Conservation (phyloP, 768 basidiomycete species). For the Serendipita sp. region DNA sequence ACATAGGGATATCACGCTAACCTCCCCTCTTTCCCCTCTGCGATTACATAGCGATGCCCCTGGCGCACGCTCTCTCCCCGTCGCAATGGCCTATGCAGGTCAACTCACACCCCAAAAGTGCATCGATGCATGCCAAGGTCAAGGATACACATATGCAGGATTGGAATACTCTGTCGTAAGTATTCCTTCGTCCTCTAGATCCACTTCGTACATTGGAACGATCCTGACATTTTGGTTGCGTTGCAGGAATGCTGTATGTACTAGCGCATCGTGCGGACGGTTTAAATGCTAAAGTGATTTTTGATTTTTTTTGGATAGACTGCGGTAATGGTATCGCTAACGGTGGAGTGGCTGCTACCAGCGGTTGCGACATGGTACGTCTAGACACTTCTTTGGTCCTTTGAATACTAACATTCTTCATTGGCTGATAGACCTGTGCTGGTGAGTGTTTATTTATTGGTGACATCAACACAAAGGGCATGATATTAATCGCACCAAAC, state of each 20-base stretch:
- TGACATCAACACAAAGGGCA: neutral
- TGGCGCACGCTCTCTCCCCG: conserved; percentile 41
- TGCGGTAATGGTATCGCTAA: conserved; percentile 42
- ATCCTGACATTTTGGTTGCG: neutral
- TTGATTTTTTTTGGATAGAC: conserved; percentile 26
- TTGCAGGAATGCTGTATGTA: conserved; percentile 37
- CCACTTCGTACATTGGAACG: no score
- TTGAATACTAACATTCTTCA: neutral
- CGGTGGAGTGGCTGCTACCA: conserved; percentile 28
- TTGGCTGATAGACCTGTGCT: neutral
- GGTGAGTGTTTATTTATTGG: neutral
- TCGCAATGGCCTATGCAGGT: conserved; percentile 30
- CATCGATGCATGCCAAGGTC: conserved; percentile 27
- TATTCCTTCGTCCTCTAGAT: neutral
- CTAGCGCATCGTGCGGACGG: neutral
- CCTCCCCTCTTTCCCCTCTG: neutral
- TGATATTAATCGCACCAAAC: neutral
- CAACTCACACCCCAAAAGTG: conserved; percentile 48
- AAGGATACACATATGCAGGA: conserved; percentile 46
- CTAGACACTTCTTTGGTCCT: conserved; percentile 12
- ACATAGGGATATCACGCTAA: neutral
- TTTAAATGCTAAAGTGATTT: neutral
- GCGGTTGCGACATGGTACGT: conserved; percentile 39
- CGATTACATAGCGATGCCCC: conserved; percentile 31
- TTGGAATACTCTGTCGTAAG: conserved; percentile 50